These are phyloP conservation scores for Penicillium janthinellum DNA, from an alignment of 2,329 filamentous ascomycete species.

Conservation along the genomic window DNA sequence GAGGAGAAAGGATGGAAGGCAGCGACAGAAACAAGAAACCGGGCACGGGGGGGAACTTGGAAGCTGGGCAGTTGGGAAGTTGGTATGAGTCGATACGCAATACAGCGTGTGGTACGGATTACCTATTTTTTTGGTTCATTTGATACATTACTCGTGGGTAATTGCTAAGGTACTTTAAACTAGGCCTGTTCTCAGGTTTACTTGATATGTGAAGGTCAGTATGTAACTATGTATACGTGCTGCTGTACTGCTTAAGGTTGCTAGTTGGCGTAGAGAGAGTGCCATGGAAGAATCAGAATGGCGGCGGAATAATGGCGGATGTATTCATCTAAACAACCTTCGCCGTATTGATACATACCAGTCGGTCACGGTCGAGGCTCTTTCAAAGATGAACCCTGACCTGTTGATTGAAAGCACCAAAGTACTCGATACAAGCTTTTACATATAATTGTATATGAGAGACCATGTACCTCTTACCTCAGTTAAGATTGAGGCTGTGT, in stretches of 20 bases:
- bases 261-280: too few species aligned
- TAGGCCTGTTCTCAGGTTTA: not conserved
- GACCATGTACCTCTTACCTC: constrained; percentile 14
- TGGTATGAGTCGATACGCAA: not conserved
- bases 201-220: not conserved
- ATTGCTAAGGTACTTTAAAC: not conserved
- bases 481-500: constrained; percentile 29
- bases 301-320: not conserved
- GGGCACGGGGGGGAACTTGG: constrained; percentile 9
- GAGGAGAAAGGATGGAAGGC: not conserved
- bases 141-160: not conserved
- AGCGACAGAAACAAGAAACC: constrained; percentile 2
- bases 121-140: too few species aligned
- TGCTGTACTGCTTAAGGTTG: not conserved
- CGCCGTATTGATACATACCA: not conserved
- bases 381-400: constrained; percentile 22
- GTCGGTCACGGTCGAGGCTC: constrained; percentile 27
- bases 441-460: accelerated
- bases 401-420: not conserved
- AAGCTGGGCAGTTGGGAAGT: not conserved
- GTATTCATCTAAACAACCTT: not conserved
- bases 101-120: not conserved
- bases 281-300: too few species aligned
- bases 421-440: constrained; percentile 15
- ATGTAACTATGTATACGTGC: not conserved